Evolutionary conservation across 1,139 yeast genomes (phyloP).

Genomic region (Ashbya aceris): DNA sequence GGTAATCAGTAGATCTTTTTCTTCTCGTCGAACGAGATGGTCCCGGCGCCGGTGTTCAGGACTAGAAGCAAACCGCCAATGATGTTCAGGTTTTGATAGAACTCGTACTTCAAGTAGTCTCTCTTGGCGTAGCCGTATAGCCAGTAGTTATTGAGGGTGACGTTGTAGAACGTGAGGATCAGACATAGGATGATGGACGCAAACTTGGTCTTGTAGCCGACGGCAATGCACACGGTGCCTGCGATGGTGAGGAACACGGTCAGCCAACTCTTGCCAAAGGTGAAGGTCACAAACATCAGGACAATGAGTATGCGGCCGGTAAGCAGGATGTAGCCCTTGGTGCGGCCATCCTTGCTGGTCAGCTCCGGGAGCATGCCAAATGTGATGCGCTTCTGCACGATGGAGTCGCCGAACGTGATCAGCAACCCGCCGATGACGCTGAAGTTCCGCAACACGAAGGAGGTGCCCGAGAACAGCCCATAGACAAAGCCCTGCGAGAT

Average conservation of each 20-base stretch:
- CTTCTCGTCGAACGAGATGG: constrained; percentile 87
- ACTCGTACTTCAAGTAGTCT: constrained; percentile 86
- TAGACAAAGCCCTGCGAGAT: constrained; percentile 80
- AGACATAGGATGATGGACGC: constrained; percentile 75
- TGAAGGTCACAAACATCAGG: constrained; percentile 78
- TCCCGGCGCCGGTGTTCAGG: constrained; percentile 96
- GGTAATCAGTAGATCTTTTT: constrained; percentile 67
- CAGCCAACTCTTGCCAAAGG: constrained; percentile 67
- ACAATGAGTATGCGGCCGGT: constrained; percentile 87
- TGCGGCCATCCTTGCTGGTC: constrained; percentile 64
- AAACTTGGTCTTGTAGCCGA: constrained; percentile 89
- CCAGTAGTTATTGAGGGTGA: constrained; percentile 88
- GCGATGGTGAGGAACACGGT: constrained; percentile 55
- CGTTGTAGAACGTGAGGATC: constrained; percentile 65
- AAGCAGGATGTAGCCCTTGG: constrained; percentile 73
- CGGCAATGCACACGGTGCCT: constrained; percentile 73
- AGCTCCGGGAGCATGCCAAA: constrained; percentile 86
- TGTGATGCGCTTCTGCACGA: constrained; percentile 66
- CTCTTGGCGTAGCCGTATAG: constrained; percentile 58
- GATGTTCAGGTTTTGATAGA: constrained; percentile 88
- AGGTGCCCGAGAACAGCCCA: constrained; percentile 76
- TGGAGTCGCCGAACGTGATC: constrained; percentile 82
- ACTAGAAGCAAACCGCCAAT: constrained; percentile 89
- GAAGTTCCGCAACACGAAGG: constrained; percentile 75
- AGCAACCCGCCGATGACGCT: constrained; percentile 90